These are phyloP conservation scores for Malus asiatica DNA, from an alignment of 306 rosid species.

Conservation along the genomic window DNA sequence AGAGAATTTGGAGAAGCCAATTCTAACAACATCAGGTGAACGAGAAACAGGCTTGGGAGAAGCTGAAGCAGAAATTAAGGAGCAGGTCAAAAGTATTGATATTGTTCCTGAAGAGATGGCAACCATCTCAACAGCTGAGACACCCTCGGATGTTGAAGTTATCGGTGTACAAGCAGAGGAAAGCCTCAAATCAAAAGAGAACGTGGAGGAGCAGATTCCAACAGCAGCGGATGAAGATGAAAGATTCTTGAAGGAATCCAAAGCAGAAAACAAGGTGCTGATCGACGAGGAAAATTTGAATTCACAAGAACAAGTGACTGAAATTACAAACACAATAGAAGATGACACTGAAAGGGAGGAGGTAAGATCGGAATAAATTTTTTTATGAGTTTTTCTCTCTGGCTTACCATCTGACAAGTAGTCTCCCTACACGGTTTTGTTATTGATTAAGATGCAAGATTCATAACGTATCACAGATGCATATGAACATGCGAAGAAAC, in stretches of 20 bases:
- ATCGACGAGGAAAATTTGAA: background rate
- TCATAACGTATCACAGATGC: too few species aligned
- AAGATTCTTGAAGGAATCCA: slow-evolving; percentile 14
- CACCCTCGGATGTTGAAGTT: background rate
- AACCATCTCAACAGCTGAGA: background rate
- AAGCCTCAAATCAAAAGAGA: background rate
- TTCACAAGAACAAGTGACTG: slow-evolving; percentile 4
- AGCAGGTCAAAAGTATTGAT: background rate
- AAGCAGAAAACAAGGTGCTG: background rate
- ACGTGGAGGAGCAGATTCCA: background rate
- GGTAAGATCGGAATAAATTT: slow-evolving; percentile 11
- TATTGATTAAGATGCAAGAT: too few species aligned
- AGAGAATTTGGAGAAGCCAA: background rate
- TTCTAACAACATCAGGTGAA: background rate
- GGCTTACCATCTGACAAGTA: background rate
- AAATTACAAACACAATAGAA: background rate
- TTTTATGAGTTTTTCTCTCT: background rate
- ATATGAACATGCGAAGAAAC: too few species aligned
- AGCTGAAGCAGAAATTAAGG: background rate
- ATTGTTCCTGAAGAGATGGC: background rate
- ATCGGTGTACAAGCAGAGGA: slow-evolving; percentile 2
- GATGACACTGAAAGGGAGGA: slow-evolving; percentile 1
- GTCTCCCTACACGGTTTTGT: too few species aligned
- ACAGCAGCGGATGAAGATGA: slow-evolving; percentile 6
- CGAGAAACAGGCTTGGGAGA: slow-evolving; percentile 12